Evolutionary conservation across 345 rosid genomes (phyloP), one percentile per base, ranked within the genome.

Genomic region (Garcia nutans): DNA sequence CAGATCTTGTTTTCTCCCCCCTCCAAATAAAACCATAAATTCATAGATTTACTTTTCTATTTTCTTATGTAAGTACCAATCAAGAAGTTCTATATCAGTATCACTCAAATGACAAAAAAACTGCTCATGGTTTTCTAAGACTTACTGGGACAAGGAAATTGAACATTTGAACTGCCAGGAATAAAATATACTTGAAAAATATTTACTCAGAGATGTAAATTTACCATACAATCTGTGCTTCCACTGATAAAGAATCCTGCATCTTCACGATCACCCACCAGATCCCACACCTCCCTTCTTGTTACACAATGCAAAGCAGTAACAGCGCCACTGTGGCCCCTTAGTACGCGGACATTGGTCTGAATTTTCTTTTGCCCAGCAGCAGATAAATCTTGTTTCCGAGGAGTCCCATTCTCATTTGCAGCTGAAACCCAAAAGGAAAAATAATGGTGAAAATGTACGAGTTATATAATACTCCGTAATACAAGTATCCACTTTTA

Each of bases 241-340:
- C 99, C 99, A 83, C 99, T 93, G 80, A 96, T 96, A 78, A 93
- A 96, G 92, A 93, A 92, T 75, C 99, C 98, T 71, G 98, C 97
- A 91, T 93, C 98, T 86, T 96, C 98, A 61, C 98, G 99, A 72
- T 93, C 98, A 70, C 97, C 98, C 56, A 93, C 97, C 67, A 93
- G 88, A 88, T 96, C 99, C 89, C 98, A 93, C 31, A 96, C 99
- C 85, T 93, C 99, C 82, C 97, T 91, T 85, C 89, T 89, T 62
- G 98, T 93, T 74, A 96, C 99, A 89, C 95, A 91, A 79, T 93
- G 99, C 77, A 96, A 88, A 75, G 99, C 97, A 78, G 97, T 91
- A 72, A 96, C 82, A 62, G 98, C 93, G 85, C 99, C 98, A 65
- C 84, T 75, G 64, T 96, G 99, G 75, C 97, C 98, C 79, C 94